phyloP scores from a whole-genome alignment of 768 basidiomycete species.

The Mycena galericulata region DNA sequence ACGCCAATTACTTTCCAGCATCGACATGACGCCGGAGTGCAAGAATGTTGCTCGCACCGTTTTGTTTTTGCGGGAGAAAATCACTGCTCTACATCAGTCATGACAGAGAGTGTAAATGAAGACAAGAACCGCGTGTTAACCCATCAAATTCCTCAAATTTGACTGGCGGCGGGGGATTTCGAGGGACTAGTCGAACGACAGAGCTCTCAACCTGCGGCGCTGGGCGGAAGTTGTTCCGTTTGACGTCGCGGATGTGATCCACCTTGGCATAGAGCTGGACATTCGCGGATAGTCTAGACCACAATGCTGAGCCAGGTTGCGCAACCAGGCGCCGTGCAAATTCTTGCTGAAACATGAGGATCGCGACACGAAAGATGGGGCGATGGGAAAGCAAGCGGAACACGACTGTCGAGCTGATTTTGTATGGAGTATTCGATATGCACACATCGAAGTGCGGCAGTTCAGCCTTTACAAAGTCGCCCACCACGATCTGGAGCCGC shows the following conservation, averaged over 20 bases:
- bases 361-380: slow-evolving; percentile 90
- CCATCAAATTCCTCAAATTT: slow-evolving; percentile 98
- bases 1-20: slow-evolving; percentile 1
- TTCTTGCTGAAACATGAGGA: slow-evolving; percentile 99
- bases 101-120: too few relatives aligned
- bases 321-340: slow-evolving; percentile 94
- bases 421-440: slow-evolving; percentile 98
- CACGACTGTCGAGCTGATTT: slow-evolving; percentile 96
- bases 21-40: not conserved
- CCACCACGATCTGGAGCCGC: slow-evolving; percentile 93
- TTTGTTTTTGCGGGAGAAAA: too few relatives aligned
- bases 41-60: not conserved
- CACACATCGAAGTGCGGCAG: slow-evolving; percentile 98
- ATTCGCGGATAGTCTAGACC: slow-evolving; percentile 95
- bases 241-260: slow-evolving; percentile 94
- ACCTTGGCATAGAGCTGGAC: slow-evolving; percentile 97
- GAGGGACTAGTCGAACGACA: slow-evolving; percentile 91
- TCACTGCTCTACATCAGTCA: too few relatives aligned
- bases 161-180: slow-evolving; percentile 94
- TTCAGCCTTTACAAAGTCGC: slow-evolving; percentile 97
- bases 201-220: slow-evolving; percentile 93
- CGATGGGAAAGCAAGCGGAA: slow-evolving; percentile 97
- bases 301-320: slow-evolving; percentile 81
- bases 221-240: slow-evolving; percentile 94
- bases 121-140: slow-evolving; percentile 65